Evolutionary conservation across 345 rosid genomes (phyloP), one percentile per base, ranked within the genome.

Genomic region (Clausena lansium): DNA sequence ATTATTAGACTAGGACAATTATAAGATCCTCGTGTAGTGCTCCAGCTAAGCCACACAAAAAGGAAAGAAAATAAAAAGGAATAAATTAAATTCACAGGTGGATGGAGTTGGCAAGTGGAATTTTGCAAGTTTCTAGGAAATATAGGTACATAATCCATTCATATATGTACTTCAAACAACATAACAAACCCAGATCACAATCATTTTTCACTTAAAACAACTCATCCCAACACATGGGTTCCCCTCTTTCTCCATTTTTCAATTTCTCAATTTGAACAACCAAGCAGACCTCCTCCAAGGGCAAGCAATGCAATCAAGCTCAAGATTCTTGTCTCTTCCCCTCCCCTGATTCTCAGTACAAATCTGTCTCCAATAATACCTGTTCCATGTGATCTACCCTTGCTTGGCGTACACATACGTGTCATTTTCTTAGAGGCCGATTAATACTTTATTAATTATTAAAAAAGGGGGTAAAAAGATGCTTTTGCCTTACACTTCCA

Each of bases 271-370:
- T 74, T 61, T 35, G 15, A 9, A 17, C 11, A 7, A 14, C 33
- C 22, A 41, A 68, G 25, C 52, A 62, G 28, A 66, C 35, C 60
- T 57, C 45, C 14, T 64, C 36, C 4, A 58, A 65, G 47, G 33
- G 67, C 77, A 78, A 74, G 50, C 50, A 45, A 74, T n/a, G 57
- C 36, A 61, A 78, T 75, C 81, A 25, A 27, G 39, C 39, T 62
- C 70, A 80, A 73, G 82, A 80, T 80, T 85, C 79, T 76, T 80
- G 87, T 73, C 85, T 69, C 45, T 54, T 76, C 71, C 38, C 57
- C 64, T 62, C 13, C 47, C 33, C 6, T 66, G 33, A 66, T 66
- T 72, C 73, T 77, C 68, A 74, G 65, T 33, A 19, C 71, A 9
- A 35, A 71, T 13, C 33, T 38, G 59, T 36, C 9, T 73, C 61